These are phyloP conservation scores for Alternaria sp. DNA, from an alignment of 2,329 filamentous ascomycete species.

Conservation along the genomic window DNA sequence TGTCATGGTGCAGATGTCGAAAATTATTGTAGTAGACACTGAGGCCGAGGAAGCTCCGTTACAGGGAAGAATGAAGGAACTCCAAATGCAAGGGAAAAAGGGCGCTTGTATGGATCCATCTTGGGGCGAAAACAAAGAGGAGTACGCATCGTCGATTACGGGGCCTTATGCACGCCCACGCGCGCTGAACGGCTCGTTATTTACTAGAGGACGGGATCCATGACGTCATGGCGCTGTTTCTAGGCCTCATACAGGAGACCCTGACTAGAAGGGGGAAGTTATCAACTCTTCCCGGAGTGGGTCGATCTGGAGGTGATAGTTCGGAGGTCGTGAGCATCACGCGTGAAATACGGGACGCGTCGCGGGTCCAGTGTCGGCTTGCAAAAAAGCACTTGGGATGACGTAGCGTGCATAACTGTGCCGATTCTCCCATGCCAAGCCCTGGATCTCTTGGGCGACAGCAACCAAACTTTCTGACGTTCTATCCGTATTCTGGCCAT, in stretches of 20 bases:
- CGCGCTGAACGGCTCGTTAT: slow-evolving; percentile 7
- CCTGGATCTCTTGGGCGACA: background rate
- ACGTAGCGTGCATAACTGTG: background rate
- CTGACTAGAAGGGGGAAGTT: slow-evolving; percentile 9
- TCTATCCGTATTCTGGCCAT: background rate
- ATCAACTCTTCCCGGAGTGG: background rate
- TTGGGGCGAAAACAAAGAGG: slow-evolving; percentile 2
- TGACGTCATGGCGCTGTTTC: slow-evolving; percentile 15
- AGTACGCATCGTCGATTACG: slow-evolving; percentile 13
- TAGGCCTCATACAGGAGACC: slow-evolving; percentile 10
- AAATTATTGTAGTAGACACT: background rate
- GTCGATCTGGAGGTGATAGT: slow-evolving; percentile 7
- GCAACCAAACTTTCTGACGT: background rate
- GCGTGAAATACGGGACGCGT: background rate
- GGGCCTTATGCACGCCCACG: background rate
- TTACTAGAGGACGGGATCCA: slow-evolving; percentile 5
- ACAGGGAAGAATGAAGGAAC: background rate
- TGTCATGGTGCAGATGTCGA: slow-evolving; percentile 2
- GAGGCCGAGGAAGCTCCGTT: background rate
- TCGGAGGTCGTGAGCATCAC: background rate
- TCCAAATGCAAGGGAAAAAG: background rate
- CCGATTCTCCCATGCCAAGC: slow-evolving; percentile 14
- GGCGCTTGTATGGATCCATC: slow-evolving; percentile 12
- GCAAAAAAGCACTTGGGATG: slow-evolving; percentile 3
- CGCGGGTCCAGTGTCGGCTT: background rate